Evolutionary conservation across 2,329 filamentous ascomycete species (phyloP).

Genomic region (Cladosporium sp.): DNA sequence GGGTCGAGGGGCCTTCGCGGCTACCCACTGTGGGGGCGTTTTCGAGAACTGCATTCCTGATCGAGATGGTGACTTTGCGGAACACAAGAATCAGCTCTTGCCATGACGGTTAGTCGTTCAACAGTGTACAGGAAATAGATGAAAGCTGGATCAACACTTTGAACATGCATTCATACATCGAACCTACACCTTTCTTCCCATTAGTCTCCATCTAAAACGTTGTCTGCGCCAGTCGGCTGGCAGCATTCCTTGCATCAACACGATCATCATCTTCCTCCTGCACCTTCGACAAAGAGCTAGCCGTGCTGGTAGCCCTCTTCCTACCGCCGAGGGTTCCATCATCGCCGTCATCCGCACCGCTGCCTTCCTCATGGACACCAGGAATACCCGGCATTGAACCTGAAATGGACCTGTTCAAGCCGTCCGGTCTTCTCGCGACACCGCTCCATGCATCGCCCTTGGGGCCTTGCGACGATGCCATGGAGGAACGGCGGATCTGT

Average conservation of each 20-base stretch:
- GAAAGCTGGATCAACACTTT: no score
- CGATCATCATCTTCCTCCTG: conserved; percentile 86
- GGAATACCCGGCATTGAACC: conserved; percentile 58
- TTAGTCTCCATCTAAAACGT: conserved; percentile 60
- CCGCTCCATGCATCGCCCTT: conserved; percentile 99
- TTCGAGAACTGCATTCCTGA: no score
- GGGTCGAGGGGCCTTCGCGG: no score
- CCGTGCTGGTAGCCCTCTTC: conserved; percentile 45
- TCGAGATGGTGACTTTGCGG: no score
- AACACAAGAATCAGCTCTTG: no score
- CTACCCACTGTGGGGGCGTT: no score
- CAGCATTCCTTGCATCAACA: conserved; percentile 91
- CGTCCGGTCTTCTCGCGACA: conserved; percentile 76
- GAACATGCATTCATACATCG: no score
- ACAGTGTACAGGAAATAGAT: no score
- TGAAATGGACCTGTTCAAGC: conserved; percentile 70
- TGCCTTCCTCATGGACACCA: conserved; percentile 52
- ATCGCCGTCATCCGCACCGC: conserved; percentile 40
- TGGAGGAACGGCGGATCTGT: conserved; percentile 65
- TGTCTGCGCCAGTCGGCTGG: conserved; percentile 86
- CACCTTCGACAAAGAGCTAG: conserved; percentile 54
- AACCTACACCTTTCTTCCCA: not conserved
- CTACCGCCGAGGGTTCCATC: conserved; percentile 46
- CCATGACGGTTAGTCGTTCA: no score
- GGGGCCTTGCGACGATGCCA: conserved; percentile 86